Base-by-base conservation (phyloP, 208 protist species). In the Leishmania tarentolae region DNA sequence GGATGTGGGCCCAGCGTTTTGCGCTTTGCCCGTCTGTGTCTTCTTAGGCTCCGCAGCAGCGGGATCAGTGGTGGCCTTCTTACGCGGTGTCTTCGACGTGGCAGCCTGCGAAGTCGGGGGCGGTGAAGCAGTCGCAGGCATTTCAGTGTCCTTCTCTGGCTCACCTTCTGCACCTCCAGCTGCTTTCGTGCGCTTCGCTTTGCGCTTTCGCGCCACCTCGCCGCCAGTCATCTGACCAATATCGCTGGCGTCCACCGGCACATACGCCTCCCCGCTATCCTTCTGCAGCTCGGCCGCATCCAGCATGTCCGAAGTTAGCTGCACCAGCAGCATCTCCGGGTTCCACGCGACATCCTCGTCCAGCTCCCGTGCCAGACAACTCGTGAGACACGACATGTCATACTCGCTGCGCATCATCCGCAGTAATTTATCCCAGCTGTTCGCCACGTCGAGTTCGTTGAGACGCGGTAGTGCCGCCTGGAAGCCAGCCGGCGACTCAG, bases 321-420 rank as follows among this genome's bases (percentile, higher is more conserved):
- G 93, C 72, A 96, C 93, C 19, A 98, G 87, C 53, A 98, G 86
- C 93, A 96, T 95, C 17, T 98, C 92, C 21, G 94, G 93, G 76
- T 97, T 95, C 93, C 94, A 98, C 80, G 87, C 61, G 24, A 91
- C 87, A 68, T 98, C 94, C 84, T 98, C 94, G 77, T 98, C 94
- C 24, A 98, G 83, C 77, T 96, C 88, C 59, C 88, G 91, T 65
- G 89, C 84, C 42, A 98, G 92, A 69, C 88, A 93, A 42, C 86
- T 82, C 4, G 93, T 98, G 59, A 98, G 91, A 61, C 89, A 93
- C 11, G 90, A 91, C 86, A 96, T 94, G 83, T 98, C 94, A 53
- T 86, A 90, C 80, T 98, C 94, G 28, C 86, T 83, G 72, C 92
- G 87, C 73, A 95, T 90, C 40, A 81, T 82, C 6, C 86, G 90